Percentiles rank a stretch among this genome's conserved stretches.
Conservation (phyloP, 352 stramenopile genomes). For the Phytopythium vexans region DNA sequence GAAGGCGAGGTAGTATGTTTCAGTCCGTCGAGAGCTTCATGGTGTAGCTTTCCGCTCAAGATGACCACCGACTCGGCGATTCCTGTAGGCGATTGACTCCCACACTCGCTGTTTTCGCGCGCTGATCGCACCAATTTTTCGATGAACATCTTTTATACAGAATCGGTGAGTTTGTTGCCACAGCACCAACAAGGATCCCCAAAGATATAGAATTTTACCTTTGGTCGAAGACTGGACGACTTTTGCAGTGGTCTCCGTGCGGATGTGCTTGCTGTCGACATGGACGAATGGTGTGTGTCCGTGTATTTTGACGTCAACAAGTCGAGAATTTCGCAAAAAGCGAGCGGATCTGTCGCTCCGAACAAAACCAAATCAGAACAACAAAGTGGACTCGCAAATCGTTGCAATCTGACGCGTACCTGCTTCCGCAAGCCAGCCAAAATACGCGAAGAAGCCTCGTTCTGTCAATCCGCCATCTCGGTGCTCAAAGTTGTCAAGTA, state of each 20-base stretch:
- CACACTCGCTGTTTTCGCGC: not conserved
- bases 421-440: conserved; percentile 63
- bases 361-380: no score
- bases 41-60: conserved; percentile 41
- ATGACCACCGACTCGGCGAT: conserved; percentile 63
- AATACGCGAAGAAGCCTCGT: conserved; percentile 60
- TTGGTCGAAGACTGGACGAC: conserved; percentile 2
- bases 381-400: no score
- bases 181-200: not conserved
- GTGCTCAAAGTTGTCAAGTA: conserved; percentile 54
- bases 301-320: conserved; percentile 57
- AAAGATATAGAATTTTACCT: not conserved
- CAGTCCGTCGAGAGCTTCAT: conserved; percentile 24
- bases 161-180: not conserved
- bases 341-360: conserved; percentile 35
- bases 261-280: conserved; percentile 8
- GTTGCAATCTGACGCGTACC: conserved; percentile 17
- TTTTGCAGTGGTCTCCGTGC: not conserved
- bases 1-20: conserved; percentile 29
- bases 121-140: not conserved
- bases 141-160: not conserved
- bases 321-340: conserved; percentile 58
- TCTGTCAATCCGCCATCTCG: conserved; percentile 37
- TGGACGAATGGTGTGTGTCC: conserved; percentile 9
- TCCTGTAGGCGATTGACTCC: conserved; percentile 8